Base-by-base conservation (phyloP, 352 stramenopile species). In the Globisporangium nunn region DNA sequence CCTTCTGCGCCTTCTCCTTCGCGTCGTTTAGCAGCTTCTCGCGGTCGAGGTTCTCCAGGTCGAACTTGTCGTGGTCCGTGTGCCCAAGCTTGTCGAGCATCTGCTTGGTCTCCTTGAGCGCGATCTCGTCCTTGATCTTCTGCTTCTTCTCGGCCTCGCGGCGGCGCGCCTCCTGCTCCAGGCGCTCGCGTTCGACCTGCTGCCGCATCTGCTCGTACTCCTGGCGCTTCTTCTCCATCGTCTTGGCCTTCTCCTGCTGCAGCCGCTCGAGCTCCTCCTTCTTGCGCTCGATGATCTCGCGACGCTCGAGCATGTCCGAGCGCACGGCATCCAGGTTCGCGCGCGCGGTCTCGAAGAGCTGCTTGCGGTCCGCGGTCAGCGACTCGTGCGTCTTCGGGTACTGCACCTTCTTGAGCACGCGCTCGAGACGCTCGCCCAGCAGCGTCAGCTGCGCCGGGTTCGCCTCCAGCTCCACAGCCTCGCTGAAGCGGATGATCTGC, bases 211-310 rank as follows among this genome's bases (percentile, higher is more conserved):
- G 59, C 56, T 91, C 82, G 51, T 83, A 85, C 68, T 94, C 77
- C 31, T 83, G 65, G 49, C 81, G 78, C 65, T 90, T 89, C 61
- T 88, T 87, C 57, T 88, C 84, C 41, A 97, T 72, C 47, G 81
- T 82, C 58, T 92, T 87, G 33, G 91, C 59, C 57, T 96, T 93
- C 58, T 98, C 94, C 66, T 98, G 89, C 63, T 96, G 85, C 53
- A 97, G 64, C 28, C 95, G 87, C 67, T 99, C 96, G 0, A 96
- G 78, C 65, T 98, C 93, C 70, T 99, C 96, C 72, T 99, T 99
- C 43, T 96, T 91, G 61, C 94, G 91, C 69, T 99, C 95, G 63
- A 99, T 98, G 44, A 98, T 73, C 50, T 93, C 82, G 48, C 96
- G 96, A 49, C 96, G 88, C 47, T 85, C 84, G 4, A 98, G 68